Evolutionary conservation across 2,329 filamentous ascomycete species (phyloP).

Genomic region (Zymoseptoria ardabiliae): DNA sequence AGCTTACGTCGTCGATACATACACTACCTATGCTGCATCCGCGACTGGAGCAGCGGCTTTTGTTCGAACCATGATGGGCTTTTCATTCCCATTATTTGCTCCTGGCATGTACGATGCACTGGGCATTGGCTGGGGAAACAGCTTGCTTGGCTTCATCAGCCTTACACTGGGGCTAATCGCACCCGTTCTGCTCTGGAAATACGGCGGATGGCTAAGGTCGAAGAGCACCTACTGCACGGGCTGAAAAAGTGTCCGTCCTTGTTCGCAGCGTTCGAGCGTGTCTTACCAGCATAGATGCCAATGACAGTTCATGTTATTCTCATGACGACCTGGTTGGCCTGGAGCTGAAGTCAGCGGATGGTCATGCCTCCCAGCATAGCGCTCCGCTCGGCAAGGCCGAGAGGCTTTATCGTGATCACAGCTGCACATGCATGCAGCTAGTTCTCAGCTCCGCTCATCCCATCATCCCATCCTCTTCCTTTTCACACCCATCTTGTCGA

Average conservation of each 20-base stretch:
- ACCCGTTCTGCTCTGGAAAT: slow-evolving; percentile 18
- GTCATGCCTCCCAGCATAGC: neutral
- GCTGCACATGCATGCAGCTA: neutral
- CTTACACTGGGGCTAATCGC: slow-evolving; percentile 12
- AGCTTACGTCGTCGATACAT: slow-evolving; percentile 41
- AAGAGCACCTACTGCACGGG: slow-evolving; percentile 18
- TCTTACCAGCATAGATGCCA: neutral
- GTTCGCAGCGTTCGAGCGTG: neutral
- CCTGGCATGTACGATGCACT: slow-evolving; percentile 35
- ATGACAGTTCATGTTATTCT: neutral
- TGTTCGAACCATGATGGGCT: slow-evolving; percentile 40
- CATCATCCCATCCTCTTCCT: neutral
- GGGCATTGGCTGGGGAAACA: slow-evolving; percentile 35
- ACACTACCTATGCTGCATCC: slow-evolving; percentile 42
- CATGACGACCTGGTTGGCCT: neutral
- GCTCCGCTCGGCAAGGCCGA: neutral
- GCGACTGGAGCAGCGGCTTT: slow-evolving; percentile 44
- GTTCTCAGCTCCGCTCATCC: neutral
- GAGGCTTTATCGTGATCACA: neutral
- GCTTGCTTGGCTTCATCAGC: slow-evolving; percentile 16
- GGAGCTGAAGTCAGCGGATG: neutral
- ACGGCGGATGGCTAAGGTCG: slow-evolving; percentile 12
- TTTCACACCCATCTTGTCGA: neutral
- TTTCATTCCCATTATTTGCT: slow-evolving; percentile 45
- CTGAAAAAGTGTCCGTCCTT: neutral